phyloP scores from a whole-genome alignment of 306 rosid species.

The Fagus crenata region DNA sequence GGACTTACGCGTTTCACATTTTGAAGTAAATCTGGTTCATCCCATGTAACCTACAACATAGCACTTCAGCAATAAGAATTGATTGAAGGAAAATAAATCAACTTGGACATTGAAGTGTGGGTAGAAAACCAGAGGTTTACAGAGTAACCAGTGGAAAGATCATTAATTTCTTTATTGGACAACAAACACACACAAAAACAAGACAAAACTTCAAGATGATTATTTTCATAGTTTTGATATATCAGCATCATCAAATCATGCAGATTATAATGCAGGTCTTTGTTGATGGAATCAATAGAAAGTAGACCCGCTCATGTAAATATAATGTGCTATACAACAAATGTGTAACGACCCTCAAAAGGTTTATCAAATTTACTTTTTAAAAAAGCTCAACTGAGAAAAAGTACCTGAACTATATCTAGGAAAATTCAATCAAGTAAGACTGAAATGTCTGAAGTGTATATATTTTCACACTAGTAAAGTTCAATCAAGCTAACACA shows the following conservation, averaged over 20 bases:
- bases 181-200: background rate
- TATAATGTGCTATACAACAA: background rate
- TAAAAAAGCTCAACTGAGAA: too few relatives aligned
- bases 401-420: too few relatives aligned
- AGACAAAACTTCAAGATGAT: too few relatives aligned
- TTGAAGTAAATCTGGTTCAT: conserved; percentile 88
- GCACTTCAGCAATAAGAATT: conserved; percentile 27
- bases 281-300: background rate
- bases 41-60: conserved; percentile 81
- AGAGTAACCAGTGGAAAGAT: background rate
- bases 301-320: too few relatives aligned
- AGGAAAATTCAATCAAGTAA: too few relatives aligned
- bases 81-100: background rate
- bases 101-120: background rate
- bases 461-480: too few relatives aligned
- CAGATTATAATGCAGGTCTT: background rate
- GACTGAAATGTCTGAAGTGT: too few relatives aligned
- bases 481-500: background rate
- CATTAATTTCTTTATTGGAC: background rate
- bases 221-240: background rate
- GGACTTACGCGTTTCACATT: conserved; percentile 91
- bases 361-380: background rate
- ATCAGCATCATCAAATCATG: background rate
- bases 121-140: conserved; percentile 5
- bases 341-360: background rate